phyloP scores from a whole-genome alignment of 805 yeast species.

The Jamesozyma piceae region DNA sequence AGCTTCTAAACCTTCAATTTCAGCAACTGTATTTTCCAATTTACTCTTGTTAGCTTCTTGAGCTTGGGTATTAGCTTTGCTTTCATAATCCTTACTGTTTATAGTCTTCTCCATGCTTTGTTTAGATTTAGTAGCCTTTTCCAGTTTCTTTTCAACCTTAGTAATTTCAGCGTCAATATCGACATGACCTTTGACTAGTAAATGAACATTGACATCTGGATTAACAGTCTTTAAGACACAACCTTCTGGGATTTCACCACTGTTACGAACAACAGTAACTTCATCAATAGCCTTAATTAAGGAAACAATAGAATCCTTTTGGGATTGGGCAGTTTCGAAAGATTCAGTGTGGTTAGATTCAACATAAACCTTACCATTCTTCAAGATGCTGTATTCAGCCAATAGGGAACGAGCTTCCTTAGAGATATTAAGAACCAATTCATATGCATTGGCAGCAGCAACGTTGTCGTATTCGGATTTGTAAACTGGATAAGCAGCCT shows the following conservation, averaged over 20 bases:
- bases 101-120: slow-evolving; percentile 62
- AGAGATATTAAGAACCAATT: slow-evolving; percentile 74
- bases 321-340: slow-evolving; percentile 49
- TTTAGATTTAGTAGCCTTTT: slow-evolving; percentile 50
- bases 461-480: slow-evolving; percentile 50
- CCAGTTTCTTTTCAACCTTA: slow-evolving; percentile 72
- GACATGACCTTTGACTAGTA: slow-evolving; percentile 87
- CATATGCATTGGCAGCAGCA: slow-evolving; percentile 66
- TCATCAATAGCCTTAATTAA: slow-evolving; percentile 83
- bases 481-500: slow-evolving; percentile 71
- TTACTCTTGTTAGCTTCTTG: slow-evolving; percentile 64
- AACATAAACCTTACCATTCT: slow-evolving; percentile 78
- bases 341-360: slow-evolving; percentile 47
- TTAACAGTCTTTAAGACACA: slow-evolving; percentile 78
- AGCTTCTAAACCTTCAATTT: slow-evolving; percentile 79
- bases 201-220: slow-evolving; percentile 75
- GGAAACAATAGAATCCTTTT: slow-evolving; percentile 79
- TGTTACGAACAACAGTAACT: slow-evolving; percentile 51
- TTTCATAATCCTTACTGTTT: slow-evolving; percentile 63
- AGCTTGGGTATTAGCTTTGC: slow-evolving; percentile 76
- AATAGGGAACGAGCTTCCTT: slow-evolving; percentile 86
- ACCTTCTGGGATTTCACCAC: slow-evolving; percentile 68
- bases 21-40: slow-evolving; percentile 67
- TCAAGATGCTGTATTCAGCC: slow-evolving; percentile 80
- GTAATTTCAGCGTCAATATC: slow-evolving; percentile 85